Evolutionary conservation across 306 rosid genomes (phyloP).

Genomic region (Oemleria cerasiformis): DNA sequence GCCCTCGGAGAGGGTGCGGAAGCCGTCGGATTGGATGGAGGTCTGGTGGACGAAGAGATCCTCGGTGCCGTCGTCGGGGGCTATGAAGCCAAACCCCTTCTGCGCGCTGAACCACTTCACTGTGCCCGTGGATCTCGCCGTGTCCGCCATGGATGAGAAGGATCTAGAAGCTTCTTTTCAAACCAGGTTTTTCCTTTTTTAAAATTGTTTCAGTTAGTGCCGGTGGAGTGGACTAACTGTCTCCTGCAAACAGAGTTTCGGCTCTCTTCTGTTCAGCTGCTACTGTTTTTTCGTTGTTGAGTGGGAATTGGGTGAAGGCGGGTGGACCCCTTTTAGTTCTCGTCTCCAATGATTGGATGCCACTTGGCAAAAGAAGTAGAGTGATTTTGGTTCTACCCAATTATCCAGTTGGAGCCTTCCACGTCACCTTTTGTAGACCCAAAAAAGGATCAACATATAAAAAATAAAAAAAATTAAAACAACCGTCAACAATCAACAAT

Average conservation of each 20-base stretch:
- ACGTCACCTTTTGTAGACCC: neutral
- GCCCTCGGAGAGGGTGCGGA: slow-evolving; percentile 58
- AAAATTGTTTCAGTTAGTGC: neutral
- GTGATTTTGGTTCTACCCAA: neutral
- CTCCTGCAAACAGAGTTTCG: neutral
- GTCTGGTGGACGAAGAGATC: slow-evolving; percentile 89
- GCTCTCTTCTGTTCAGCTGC: neutral
- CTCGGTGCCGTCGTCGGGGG: slow-evolving; percentile 52
- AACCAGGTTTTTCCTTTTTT: neutral
- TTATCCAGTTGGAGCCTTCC: neutral
- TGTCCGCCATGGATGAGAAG: slow-evolving; percentile 43
- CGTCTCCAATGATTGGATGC: neutral
- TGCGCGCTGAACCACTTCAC: slow-evolving; percentile 83
- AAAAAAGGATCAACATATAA: neutral
- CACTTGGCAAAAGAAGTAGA: neutral
- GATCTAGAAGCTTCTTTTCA: slow-evolving; percentile 22
- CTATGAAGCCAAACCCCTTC: slow-evolving; percentile 80
- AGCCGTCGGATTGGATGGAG: slow-evolving; percentile 71
- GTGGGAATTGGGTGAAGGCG: neutral
- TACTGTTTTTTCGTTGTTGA: neutral
- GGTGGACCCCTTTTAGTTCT: too few relatives aligned
- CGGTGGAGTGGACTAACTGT: neutral
- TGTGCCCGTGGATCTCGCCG: slow-evolving; percentile 49
- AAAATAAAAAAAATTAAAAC: neutral
- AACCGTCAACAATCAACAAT: neutral